phyloP scores from a whole-genome alignment of 2,329 filamentous ascomycete species.

The Fusarium paranaense region DNA sequence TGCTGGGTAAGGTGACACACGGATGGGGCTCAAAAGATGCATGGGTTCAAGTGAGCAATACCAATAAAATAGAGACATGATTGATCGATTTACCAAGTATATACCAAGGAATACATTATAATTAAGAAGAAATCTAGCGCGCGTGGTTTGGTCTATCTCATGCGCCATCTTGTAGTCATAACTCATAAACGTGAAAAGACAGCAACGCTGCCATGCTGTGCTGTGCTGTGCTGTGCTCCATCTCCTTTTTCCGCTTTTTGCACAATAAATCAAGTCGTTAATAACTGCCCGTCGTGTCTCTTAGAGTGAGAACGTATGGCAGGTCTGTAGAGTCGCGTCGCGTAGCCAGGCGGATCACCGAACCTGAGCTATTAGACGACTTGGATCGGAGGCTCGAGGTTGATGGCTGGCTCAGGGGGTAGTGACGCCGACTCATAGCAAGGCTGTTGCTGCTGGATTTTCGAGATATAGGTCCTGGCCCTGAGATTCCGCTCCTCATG shows the following conservation, averaged over 20 bases:
- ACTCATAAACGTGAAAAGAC: constrained; percentile 36
- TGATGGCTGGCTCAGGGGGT: constrained; percentile 52
- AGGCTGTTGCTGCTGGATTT: constrained; percentile 55
- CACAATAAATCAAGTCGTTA: constrained; percentile 11
- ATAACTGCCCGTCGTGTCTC: constrained; percentile 47
- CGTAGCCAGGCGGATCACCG: constrained; percentile 62
- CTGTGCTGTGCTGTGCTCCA: constrained; percentile 1
- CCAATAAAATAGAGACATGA: neutral
- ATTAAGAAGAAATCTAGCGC: constrained; percentile 36
- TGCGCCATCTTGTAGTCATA: constrained; percentile 15
- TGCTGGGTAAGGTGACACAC: neutral
- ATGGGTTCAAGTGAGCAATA: neutral
- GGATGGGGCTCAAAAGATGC: neutral
- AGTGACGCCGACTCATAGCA: constrained; percentile 56
- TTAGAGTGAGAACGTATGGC: constrained; percentile 53
- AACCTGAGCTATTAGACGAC: constrained; percentile 52
- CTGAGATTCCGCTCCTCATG: constrained; percentile 57
- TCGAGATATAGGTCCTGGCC: constrained; percentile 47
- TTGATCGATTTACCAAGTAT: constrained; percentile 8
- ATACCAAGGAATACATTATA: constrained; percentile 26
- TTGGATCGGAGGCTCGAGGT: constrained; percentile 55
- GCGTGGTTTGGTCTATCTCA: constrained; percentile 10
- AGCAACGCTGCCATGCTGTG: constrained; percentile 1
- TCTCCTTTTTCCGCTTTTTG: neutral
- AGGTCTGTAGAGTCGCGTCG: constrained; percentile 47